These are phyloP conservation scores for Chloromonas sp. DNA, from an alignment of 163 green algal genomes.

Conservation along the genomic window DNA sequence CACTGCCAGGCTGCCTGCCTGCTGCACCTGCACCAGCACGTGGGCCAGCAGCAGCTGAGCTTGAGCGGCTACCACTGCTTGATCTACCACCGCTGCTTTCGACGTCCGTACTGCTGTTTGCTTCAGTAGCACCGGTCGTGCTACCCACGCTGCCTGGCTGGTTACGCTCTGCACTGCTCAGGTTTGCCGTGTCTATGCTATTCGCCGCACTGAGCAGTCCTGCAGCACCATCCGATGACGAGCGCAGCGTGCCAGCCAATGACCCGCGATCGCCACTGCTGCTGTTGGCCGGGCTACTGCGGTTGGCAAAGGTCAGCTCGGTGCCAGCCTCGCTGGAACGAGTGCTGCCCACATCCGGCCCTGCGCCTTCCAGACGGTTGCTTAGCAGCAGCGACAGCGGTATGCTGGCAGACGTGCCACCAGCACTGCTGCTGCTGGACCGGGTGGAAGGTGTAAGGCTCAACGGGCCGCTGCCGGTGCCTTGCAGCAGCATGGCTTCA, in stretches of 20 bases:
- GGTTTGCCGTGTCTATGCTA: not conserved
- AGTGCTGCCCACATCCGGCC: not conserved
- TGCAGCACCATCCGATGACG: not conserved
- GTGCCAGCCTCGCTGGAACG: not conserved
- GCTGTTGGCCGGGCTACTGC: not conserved
- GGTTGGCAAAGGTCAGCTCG: not conserved
- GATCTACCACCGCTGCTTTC: no score
- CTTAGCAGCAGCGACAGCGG: not conserved
- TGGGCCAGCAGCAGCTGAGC: no score
- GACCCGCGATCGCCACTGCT: not conserved
- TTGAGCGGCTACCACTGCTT: no score
- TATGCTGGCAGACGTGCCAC: not conserved
- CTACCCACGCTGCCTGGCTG: no score
- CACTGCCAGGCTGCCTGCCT: no score
- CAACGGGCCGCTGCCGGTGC: no score
- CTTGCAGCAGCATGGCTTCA: no score
- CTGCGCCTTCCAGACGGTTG: not conserved
- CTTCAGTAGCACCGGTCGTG: no score
- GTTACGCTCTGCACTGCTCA: no score
- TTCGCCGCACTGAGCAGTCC: not conserved
- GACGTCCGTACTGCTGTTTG: no score
- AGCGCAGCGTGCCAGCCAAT: not conserved
- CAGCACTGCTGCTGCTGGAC: not conserved
- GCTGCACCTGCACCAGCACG: no score
- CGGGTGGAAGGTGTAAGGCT: no score